phyloP scores from a whole-genome alignment of 1,284 basidiomycete species.

The Caloboletus firmus region DNA sequence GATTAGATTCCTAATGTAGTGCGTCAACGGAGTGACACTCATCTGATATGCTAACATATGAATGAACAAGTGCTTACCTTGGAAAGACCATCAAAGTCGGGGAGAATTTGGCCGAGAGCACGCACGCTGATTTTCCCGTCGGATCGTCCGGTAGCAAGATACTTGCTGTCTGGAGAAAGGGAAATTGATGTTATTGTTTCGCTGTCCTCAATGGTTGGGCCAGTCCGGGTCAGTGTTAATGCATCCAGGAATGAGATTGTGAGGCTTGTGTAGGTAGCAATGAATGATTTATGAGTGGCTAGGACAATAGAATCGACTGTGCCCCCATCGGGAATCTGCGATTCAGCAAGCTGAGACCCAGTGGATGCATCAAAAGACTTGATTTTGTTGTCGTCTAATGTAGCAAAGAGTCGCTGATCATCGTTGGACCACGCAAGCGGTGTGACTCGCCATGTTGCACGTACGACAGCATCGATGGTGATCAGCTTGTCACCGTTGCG shows the following conservation, averaged over 20 bases:
- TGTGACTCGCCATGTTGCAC: background rate
- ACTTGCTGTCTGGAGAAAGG: background rate
- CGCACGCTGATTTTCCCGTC: background rate
- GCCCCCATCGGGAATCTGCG: background rate
- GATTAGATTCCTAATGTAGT: background rate
- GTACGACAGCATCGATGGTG: background rate
- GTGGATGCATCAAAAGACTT: background rate
- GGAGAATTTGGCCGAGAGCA: background rate
- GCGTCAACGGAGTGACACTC: background rate
- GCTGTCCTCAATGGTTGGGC: background rate
- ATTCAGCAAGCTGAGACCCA: background rate
- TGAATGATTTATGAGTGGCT: background rate
- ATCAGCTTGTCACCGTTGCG: background rate
- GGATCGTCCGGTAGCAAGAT: background rate
- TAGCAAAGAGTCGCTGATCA: background rate
- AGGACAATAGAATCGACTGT: background rate
- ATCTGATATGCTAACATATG: no score
- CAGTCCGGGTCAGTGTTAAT: background rate
- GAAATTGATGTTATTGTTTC: background rate
- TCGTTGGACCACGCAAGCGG: background rate
- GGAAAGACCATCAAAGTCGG: background rate
- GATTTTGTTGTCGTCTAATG: background rate
- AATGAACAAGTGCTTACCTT: background rate
- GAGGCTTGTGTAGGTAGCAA: background rate
- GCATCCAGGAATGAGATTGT: background rate